Percentiles rank a stretch among this genome's conserved stretches.
Evolutionary conservation across 306 rosid species (phyloP).

Genomic region (Begonia loranthoides): DNA sequence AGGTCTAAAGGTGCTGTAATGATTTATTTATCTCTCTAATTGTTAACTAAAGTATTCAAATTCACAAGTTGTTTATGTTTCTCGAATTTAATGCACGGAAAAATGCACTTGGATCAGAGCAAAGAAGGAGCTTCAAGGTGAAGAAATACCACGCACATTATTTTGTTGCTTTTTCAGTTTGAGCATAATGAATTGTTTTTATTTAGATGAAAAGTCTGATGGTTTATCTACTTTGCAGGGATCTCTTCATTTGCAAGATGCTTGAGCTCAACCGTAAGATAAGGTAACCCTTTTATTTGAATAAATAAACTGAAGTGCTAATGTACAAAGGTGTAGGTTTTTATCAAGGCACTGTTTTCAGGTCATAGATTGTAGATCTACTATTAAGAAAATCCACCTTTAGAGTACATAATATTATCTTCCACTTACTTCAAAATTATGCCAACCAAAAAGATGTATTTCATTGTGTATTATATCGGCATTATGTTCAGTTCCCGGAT

Average conservation of each 20-base stretch:
- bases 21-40: background rate
- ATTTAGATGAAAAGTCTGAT: background rate
- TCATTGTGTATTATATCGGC: too few species aligned
- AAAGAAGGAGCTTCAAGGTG: conserved; percentile 42
- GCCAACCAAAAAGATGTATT: too few species aligned
- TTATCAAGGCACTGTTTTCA: too few species aligned
- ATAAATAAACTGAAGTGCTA: conserved; percentile 1
- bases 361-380: too few species aligned
- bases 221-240: conserved; percentile 26
- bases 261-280: conserved; percentile 41
- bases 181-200: background rate
- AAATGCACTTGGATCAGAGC: conserved; percentile 21
- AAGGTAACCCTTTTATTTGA: conserved; percentile 30
- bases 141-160: conserved; percentile 1
- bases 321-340: background rate
- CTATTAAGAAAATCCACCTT: too few species aligned
- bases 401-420: too few species aligned
- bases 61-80: background rate
- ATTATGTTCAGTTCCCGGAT: too few species aligned
- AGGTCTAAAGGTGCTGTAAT: conserved; percentile 40
- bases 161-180: conserved; percentile 7
- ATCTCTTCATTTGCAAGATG: conserved; percentile 38
- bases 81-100: conserved; percentile 10
- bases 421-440: too few species aligned
- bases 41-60: background rate